Evolutionary conservation across 805 yeast genomes (phyloP).

Genomic region (Saccharomycopsis guyanensis): DNA sequence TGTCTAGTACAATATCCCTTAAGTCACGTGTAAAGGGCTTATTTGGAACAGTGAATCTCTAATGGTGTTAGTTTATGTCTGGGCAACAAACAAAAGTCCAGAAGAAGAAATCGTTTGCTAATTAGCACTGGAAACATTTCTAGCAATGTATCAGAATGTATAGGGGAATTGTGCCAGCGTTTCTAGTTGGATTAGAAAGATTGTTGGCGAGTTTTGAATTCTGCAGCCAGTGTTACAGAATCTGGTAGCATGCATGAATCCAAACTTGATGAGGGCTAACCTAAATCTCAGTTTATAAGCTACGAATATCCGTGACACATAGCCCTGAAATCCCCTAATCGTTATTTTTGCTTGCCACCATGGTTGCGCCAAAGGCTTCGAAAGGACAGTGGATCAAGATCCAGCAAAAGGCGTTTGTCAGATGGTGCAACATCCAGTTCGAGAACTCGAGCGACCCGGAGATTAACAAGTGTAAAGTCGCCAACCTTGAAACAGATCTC

Average conservation of each 20-base stretch:
- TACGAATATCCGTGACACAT: background rate
- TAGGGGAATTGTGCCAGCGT: no score
- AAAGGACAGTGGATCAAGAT: conserved; percentile 33
- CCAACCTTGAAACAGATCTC: conserved; percentile 30
- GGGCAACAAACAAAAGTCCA: no score
- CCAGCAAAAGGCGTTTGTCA: conserved; percentile 41
- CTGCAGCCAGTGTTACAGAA: background rate
- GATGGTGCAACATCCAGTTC: conserved; percentile 42
- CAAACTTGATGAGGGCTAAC: background rate
- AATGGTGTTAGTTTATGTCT: no score
- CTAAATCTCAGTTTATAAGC: background rate
- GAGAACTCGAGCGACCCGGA: conserved; percentile 17
- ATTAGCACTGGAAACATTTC: no score
- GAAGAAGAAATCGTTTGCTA: no score
- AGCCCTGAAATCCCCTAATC: background rate
- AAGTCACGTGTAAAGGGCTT: no score
- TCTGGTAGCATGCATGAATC: background rate
- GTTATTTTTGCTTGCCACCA: background rate
- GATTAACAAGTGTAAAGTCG: conserved; percentile 19
- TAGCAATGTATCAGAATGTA: no score
- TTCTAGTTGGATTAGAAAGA: no score
- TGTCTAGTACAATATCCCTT: no score
- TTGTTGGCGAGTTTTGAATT: background rate
- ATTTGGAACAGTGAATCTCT: no score
- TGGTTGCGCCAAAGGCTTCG: background rate